These are phyloP conservation scores for Monosporascus sp. DNA, from an alignment of 2,329 filamentous ascomycete genomes.

Conservation along the genomic window DNA sequence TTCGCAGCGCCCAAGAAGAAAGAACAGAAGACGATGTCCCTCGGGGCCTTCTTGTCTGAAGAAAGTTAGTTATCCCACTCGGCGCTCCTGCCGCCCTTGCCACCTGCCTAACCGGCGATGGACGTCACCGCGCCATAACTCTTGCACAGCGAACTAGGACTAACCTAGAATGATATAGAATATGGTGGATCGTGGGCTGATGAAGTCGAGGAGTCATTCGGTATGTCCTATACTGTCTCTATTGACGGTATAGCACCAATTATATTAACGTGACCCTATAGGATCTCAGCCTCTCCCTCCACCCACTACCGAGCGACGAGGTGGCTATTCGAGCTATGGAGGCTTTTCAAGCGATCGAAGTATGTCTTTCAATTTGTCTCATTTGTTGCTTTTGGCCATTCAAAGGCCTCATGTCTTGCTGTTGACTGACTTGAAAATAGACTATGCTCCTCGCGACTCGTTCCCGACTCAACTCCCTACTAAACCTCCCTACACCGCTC, in stretches of 20 bases:
- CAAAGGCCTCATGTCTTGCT: neutral
- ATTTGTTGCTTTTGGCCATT: neutral
- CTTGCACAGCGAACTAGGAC: neutral
- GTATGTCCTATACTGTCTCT: constrained; percentile 46
- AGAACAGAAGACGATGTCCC: constrained; percentile 90
- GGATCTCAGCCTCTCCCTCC: constrained; percentile 54
- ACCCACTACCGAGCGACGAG: constrained; percentile 20
- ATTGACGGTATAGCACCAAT: neutral
- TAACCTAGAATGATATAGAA: constrained; percentile 30
- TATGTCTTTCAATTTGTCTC: constrained; percentile 12
- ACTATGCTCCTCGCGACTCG: constrained; percentile 64
- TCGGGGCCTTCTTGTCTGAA: constrained; percentile 92
- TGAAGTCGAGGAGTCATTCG: constrained; percentile 87
- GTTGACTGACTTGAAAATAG: constrained; percentile 27
- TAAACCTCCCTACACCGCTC: constrained; percentile 90
- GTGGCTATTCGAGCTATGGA: constrained; percentile 23
- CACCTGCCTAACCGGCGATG: constrained; percentile 17
- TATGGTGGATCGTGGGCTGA: constrained; percentile 90
- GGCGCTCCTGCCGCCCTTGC: constrained; percentile 14
- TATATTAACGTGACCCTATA: constrained; percentile 16
- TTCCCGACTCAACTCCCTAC: constrained; percentile 71
- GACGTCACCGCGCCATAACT: too few relatives aligned
- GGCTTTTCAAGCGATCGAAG: constrained; percentile 26
- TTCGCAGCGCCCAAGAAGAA: constrained; percentile 81
- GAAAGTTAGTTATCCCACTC: constrained; percentile 60